Base-by-base conservation (phyloP, 2,329 filamentous ascomycete species). In the Aspergillus costaricaensis region DNA sequence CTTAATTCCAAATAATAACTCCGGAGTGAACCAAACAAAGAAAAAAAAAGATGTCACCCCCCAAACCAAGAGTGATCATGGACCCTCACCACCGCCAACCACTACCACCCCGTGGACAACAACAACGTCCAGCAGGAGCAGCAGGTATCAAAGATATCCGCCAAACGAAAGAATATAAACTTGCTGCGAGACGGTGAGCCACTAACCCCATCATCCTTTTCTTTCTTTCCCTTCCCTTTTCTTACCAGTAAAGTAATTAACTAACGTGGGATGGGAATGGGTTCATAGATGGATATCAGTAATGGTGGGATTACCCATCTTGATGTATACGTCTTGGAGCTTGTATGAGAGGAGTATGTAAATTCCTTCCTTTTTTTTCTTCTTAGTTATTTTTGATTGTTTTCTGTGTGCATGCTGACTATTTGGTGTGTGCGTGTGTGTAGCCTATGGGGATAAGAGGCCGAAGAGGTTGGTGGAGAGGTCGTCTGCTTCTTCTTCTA, bases 151-250 rank as follows among this genome's bases (percentile, higher is more conserved):
- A 63, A 21, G 76, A 79, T 67, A 74, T 79, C 43, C 74, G 74
- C 48, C 64, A 77, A 60, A 79, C 77, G n/a, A 75, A 72, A 57
- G 72, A 76, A 64, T 79, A 79, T 63, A 78, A 77, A 60, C 58
- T 63, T 60, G 73, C 74, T 61, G 73, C 76, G 25, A 70, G 77
- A 53, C 69, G 70, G 23, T 23, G 23, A 23, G 23, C 23, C 5
- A 23, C 5, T 23, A 23, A 6, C 5, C 23, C 1, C 23, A 23
- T 23, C 23, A 23, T 23, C 23, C 23, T 6, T 5, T 23, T 23
- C 23, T 23, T 23, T 23, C 23, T 5, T 23, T 23, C 23, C 23
- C 23, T 23, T 23, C 23, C 23, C 5, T 6, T 23, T 23, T 6
- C 23, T 23, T 6, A 6, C 6, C 1, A 23, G 23, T 23, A 23